Percentiles rank a stretch among this genome's conserved stretches.
phyloP scores from a whole-genome alignment of 768 basidiomycete genomes.

The Cubamyces lactineus region DNA sequence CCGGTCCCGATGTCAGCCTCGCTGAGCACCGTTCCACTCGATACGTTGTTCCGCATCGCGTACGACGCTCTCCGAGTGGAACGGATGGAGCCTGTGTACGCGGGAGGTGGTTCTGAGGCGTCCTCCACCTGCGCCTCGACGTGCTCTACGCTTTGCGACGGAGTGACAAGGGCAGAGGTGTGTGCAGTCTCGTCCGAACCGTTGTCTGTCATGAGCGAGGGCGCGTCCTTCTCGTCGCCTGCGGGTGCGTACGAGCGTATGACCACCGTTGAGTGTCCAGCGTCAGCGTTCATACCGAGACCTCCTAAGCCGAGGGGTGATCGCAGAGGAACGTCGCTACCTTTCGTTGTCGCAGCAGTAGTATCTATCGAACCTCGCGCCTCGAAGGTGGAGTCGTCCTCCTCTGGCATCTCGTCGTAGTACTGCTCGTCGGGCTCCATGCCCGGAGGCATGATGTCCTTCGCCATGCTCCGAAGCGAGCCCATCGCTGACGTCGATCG shows the following conservation, averaged over 20 bases:
- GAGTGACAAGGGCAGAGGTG: conserved; percentile 43
- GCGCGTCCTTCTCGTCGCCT: conserved; percentile 46
- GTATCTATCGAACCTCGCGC: conserved; percentile 59
- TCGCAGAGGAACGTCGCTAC: conserved; percentile 51
- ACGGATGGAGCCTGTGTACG: conserved; percentile 70
- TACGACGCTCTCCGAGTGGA: conserved; percentile 74
- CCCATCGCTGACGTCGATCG: conserved; percentile 75
- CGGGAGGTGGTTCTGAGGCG: conserved; percentile 65
- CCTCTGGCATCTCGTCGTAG: conserved; percentile 41
- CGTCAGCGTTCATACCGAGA: conserved; percentile 48
- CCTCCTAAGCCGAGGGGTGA: conserved; percentile 7
- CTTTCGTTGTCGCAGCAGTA: conserved; percentile 58
- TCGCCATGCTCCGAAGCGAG: conserved; percentile 72
- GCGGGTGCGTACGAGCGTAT: conserved; percentile 50
- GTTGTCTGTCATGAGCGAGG: conserved; percentile 42
- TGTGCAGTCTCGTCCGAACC: conserved; percentile 48
- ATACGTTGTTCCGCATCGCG: conserved; percentile 66
- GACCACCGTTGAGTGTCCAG: conserved; percentile 72
- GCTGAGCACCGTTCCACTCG: conserved; percentile 74
- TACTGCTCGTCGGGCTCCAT: conserved; percentile 54
- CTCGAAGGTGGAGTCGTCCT: conserved; percentile 40
- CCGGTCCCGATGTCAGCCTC: conserved; percentile 88
- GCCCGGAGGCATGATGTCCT: conserved; percentile 59
- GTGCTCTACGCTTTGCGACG: conserved; percentile 33
- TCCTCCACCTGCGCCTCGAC: conserved; percentile 25